Base-by-base conservation (phyloP, 352 stramenopile species). In the Plasmopara muralis region DNA sequence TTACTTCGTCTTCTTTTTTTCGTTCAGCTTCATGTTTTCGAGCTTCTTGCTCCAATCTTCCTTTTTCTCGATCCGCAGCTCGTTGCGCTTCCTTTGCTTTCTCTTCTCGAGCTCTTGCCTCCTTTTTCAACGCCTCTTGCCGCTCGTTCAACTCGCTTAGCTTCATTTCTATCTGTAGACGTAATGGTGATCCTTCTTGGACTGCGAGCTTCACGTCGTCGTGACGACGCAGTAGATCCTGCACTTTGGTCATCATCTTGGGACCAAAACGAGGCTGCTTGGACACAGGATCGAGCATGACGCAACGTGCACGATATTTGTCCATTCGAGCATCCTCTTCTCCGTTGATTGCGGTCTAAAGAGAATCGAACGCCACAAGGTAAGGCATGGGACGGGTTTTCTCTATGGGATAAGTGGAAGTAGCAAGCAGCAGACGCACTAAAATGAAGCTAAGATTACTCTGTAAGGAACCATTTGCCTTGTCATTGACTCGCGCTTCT, bases 171-270 rank as follows among this genome's bases (percentile, higher is more conserved):
- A 61, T 43, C 14, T 67, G 44, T 12, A 57, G 15, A 50, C 52
- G 55, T 40, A 78, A 42, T 33, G 77, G 53, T 3, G 52, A 15
- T 25, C 67, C 20, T 2, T 69, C 57, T 0, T 65, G 47, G 35
- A 78, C n/a, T 30, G 65, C 49, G 2, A 57, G 39, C 35, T 68
- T 58, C n/a, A 86, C 39, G 3, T 43, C 47, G 25, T 89, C 72
- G 33, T 83, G 86, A 15, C 62, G 61, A 43, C 43, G 39, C 47
- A 89, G 58, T 58, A 93, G 49, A 31, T 68, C 65, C 33, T 72
- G 53, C 7, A 90, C 83, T 52, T 76, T 84, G 7, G 63, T 59
- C 55, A 86, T 57, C 68, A 87, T 93, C 53, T 87, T 87, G 15
- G 83, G 80, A 0, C 83, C 83, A 28, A 89, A 90, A 7, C 83